These are phyloP conservation scores for Clohesyomyces aquaticus DNA, from an alignment of 495 filamentous ascomycete genomes.

Conservation along the genomic window DNA sequence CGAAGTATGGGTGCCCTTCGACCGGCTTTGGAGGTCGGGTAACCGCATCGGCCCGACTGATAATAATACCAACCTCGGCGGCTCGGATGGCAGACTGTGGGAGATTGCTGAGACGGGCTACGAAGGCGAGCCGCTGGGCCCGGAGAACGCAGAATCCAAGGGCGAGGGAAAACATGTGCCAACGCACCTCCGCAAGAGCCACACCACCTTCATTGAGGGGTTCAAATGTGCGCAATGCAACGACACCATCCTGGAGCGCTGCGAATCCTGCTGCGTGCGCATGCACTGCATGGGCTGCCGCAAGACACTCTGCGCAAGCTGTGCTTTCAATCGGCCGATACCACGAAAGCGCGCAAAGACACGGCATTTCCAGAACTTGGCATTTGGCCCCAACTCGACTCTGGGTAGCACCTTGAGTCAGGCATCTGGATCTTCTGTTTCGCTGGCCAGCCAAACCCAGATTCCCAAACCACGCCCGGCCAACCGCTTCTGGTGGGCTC, in stretches of 20 bases:
- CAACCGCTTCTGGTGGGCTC: slow-evolving; percentile 62
- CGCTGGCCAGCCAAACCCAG: slow-evolving; percentile 18
- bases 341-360: slow-evolving; percentile 46
- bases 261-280: slow-evolving; percentile 64
- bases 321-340: slow-evolving; percentile 61
- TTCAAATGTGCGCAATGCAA: slow-evolving; percentile 60
- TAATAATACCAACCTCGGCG: slow-evolving; percentile 33
- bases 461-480: not conserved
- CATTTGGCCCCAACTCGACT: slow-evolving; percentile 25
- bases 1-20: slow-evolving; percentile 68
- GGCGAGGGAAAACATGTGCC: slow-evolving; percentile 62
- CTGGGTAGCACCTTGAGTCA: slow-evolving; percentile 35
- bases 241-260: slow-evolving; percentile 59
- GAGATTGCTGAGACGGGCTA: slow-evolving; percentile 60
- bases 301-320: slow-evolving; percentile 64
- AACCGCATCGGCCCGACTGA: slow-evolving; percentile 59
- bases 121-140: slow-evolving; percentile 61
- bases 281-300: slow-evolving; percentile 69
- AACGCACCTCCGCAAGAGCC: slow-evolving; percentile 60
- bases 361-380: slow-evolving; percentile 36
- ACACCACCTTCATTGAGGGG: slow-evolving; percentile 57
- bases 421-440: slow-evolving; percentile 39
- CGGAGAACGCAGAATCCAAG: slow-evolving; percentile 48
- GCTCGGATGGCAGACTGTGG: slow-evolving; percentile 58
- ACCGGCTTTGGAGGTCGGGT: slow-evolving; percentile 63